phyloP scores from a whole-genome alignment of 2,329 filamentous ascomycete species.

The Paecilomyces dactylethromorphus region DNA sequence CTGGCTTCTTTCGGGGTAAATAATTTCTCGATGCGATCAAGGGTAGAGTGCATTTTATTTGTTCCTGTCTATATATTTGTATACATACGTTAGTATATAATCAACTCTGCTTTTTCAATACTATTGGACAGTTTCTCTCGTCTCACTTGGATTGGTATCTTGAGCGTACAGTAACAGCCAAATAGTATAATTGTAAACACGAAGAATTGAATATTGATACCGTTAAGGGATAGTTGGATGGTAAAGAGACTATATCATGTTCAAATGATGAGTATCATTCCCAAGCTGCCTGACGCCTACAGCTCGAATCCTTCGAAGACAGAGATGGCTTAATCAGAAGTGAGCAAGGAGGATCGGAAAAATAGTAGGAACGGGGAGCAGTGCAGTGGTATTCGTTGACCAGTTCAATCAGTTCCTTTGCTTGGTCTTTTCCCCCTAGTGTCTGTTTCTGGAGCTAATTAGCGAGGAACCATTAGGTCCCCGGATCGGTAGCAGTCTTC shows the following conservation, averaged over 20 bases:
- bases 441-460: not conserved
- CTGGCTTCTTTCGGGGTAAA: not conserved
- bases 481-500: not conserved
- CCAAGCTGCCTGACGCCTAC: not conserved
- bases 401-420: too few species aligned
- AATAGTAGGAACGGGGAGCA: not conserved
- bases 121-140: not conserved
- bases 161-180: not conserved
- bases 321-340: not conserved
- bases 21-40: not conserved
- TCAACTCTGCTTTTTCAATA: not conserved
- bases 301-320: not conserved
- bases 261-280: not conserved
- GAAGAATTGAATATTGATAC: not conserved
- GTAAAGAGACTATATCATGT: not conserved
- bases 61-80: not conserved
- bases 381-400: too few species aligned
- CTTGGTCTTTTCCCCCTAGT: not conserved
- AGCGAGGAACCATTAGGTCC: not conserved
- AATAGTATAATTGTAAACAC: not conserved
- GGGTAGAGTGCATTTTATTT: not conserved
- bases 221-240: not conserved
- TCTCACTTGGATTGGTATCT: not conserved
- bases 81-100: not conserved
- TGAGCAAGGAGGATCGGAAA: not conserved